phyloP scores from a whole-genome alignment of 2,329 filamentous ascomycete genomes.

The Ambrosiella cleistominuta region DNA sequence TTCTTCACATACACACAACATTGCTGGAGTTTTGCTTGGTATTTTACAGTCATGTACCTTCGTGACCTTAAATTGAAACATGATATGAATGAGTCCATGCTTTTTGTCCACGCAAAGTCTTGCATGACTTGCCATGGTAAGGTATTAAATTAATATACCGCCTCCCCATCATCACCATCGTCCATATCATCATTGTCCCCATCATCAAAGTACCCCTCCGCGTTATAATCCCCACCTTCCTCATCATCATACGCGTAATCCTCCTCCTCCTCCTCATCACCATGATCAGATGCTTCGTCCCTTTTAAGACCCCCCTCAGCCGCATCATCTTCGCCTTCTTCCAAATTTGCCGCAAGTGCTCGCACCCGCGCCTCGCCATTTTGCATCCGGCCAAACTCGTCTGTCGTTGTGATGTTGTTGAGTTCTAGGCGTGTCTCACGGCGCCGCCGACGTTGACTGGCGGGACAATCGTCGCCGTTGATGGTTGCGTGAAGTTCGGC shows the following conservation, averaged over 20 bases:
- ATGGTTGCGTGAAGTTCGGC: conserved; percentile 37
- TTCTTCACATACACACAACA: background rate
- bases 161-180: conserved; percentile 24
- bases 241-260: conserved; percentile 38
- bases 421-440: conserved; percentile 29
- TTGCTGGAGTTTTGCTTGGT: background rate
- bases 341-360: conserved; percentile 19
- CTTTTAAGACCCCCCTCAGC: conserved; percentile 25
- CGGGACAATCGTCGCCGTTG: conserved; percentile 26
- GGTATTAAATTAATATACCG: conserved; percentile 6
- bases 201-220: conserved; percentile 42
- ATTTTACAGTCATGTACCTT: background rate
- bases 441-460: conserved; percentile 1
- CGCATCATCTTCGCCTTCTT: conserved; percentile 31
- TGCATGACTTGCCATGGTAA: background rate
- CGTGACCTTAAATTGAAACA: background rate
- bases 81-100: background rate
- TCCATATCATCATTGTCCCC: conserved; percentile 37
- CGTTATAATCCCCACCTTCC: conserved; percentile 43
- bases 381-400: conserved; percentile 30
- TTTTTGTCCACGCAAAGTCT: background rate
- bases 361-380: conserved; percentile 19
- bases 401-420: conserved; percentile 30
- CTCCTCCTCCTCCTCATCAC: conserved; percentile 26
- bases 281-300: conserved; percentile 27